Conservation (phyloP, 176 grass and related monocot genomes). For the Triticum turgidum region DNA sequence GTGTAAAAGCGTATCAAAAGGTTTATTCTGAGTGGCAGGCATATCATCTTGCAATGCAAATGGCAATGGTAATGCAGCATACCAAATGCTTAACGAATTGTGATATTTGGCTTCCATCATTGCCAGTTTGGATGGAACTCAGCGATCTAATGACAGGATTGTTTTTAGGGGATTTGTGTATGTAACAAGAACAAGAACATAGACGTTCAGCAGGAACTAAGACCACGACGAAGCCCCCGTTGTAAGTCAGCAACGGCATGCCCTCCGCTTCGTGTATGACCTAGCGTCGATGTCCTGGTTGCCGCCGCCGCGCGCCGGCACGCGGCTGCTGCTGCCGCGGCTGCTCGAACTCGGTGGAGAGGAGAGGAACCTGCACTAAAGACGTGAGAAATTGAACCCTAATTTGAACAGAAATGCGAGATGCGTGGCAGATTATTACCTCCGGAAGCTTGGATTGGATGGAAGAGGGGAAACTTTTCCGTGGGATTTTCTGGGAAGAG, state of each 20-base stretch:
- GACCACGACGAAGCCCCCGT: no score
- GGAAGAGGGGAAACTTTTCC: no score
- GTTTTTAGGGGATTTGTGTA: background rate
- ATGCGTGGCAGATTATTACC: background rate
- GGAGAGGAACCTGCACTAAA: background rate
- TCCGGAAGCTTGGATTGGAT: no score
- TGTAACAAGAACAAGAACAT: background rate
- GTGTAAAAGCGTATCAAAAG: background rate
- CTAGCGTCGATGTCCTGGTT: background rate
- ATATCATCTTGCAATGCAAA: slow-evolving; percentile 10
- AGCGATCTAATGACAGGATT: background rate
- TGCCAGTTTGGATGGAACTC: background rate
- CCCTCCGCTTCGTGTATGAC: background rate
- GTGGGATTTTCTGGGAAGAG: no score
- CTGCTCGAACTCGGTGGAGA: background rate
- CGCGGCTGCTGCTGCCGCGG: background rate
- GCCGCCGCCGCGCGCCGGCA: background rate
- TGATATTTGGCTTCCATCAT: background rate
- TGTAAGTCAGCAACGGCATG: no score
- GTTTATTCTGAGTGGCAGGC: background rate
- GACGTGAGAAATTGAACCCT: background rate
- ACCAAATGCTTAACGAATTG: background rate
- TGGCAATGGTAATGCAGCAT: background rate
- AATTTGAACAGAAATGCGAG: background rate
- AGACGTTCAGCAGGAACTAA: no score